phyloP scores from a whole-genome alignment of 2,329 filamentous ascomycete genomes.

The Daldinia sp. region DNA sequence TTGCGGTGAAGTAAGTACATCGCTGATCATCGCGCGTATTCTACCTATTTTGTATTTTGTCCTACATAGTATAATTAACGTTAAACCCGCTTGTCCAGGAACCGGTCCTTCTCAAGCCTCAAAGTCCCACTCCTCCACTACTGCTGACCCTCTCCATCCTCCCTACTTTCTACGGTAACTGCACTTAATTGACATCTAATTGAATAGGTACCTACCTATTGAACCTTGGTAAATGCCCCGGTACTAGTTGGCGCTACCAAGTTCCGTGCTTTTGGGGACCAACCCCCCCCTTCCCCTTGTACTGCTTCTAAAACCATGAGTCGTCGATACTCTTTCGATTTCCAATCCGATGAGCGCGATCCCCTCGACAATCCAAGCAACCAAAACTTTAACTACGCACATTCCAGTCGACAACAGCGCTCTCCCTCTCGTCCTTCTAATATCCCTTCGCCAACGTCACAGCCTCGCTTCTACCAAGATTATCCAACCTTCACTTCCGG shows the following conservation, averaged over 20 bases:
- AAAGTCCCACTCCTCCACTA: background rate
- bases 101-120: background rate
- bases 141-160: too few relatives aligned
- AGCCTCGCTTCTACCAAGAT: conserved; percentile 45
- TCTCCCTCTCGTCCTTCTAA: conserved; percentile 29
- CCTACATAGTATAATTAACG: background rate
- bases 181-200: background rate
- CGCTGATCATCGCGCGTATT: too few relatives aligned
- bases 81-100: conserved; percentile 1
- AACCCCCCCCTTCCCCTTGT: conserved; percentile 6
- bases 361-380: conserved; percentile 48
- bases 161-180: background rate
- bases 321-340: conserved; percentile 50
- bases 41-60: too few relatives aligned
- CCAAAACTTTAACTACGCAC: conserved; percentile 27
- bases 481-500: conserved; percentile 38
- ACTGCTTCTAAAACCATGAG: conserved; percentile 44
- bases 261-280: conserved; percentile 26
- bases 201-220: background rate
- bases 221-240: background rate
- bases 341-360: conserved; percentile 48
- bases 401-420: conserved; percentile 31
- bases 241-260: background rate
- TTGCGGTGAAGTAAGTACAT: too few relatives aligned
- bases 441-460: conserved; percentile 34